phyloP scores from a whole-genome alignment of 768 basidiomycete species.

The Coprinellus micaceus region DNA sequence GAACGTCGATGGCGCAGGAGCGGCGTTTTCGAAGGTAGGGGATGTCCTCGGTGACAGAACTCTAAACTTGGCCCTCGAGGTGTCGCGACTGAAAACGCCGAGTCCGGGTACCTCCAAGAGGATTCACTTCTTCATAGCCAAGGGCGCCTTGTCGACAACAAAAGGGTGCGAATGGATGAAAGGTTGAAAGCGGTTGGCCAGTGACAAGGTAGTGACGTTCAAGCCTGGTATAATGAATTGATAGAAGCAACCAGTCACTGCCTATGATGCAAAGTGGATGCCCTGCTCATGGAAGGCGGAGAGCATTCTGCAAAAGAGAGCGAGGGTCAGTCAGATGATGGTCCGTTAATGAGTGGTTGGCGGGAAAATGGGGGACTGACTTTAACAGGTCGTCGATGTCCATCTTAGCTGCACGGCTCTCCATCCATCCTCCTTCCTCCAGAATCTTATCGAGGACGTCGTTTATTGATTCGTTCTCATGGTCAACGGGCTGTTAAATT shows the following conservation, averaged over 20 bases:
- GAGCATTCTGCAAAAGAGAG: conserved; percentile 45
- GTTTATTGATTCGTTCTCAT: conserved; percentile 65
- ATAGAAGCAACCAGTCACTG: neutral
- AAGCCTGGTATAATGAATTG: neutral
- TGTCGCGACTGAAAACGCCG: neutral
- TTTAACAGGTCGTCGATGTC: conserved; percentile 86
- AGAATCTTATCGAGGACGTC: conserved; percentile 70
- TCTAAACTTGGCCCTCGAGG: neutral
- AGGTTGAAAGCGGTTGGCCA: neutral
- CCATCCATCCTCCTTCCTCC: conserved; percentile 63
- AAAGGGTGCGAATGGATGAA: neutral
- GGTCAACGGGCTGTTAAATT: conserved; percentile 52
- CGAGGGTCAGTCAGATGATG: neutral
- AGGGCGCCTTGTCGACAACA: neutral
- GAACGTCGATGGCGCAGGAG: neutral
- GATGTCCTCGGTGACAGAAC: neutral
- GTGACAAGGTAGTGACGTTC: conserved; percentile 1
- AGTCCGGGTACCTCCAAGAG: neutral
- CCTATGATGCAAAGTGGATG: conserved; percentile 62
- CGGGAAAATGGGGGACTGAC: conserved; percentile 38
- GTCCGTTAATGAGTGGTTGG: neutral
- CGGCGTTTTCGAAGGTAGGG: no score
- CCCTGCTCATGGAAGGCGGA: conserved; percentile 71
- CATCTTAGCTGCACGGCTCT: conserved; percentile 90
- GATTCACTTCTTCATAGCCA: neutral